Evolutionary conservation across 495 filamentous ascomycete species (phyloP).

Genomic region (Aspergillus bridgeri): DNA sequence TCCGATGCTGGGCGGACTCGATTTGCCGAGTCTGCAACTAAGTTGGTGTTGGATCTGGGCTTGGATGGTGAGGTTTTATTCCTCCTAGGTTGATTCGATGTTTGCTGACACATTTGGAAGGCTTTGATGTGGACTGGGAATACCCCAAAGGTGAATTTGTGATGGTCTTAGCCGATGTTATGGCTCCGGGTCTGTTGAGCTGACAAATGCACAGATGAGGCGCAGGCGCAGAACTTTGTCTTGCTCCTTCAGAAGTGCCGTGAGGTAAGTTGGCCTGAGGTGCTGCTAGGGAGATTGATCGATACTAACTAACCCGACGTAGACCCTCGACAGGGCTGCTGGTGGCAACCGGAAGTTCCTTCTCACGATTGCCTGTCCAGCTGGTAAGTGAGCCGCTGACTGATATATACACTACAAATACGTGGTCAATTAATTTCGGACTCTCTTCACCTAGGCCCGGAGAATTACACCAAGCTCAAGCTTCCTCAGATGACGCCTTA

Average conservation of each 20-base stretch:
- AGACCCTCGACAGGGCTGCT: slow-evolving; percentile 62
- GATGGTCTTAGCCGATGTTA: neutral
- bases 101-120: slow-evolving; percentile 23
- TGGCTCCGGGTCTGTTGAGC: neutral
- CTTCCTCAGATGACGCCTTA: slow-evolving; percentile 66
- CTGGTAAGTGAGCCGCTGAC: slow-evolving; percentile 21
- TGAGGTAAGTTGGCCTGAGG: slow-evolving; percentile 29
- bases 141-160: slow-evolving; percentile 38
- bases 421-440: neutral
- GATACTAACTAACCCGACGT: slow-evolving; percentile 12
- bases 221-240: slow-evolving; percentile 67
- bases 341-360: slow-evolving; percentile 57
- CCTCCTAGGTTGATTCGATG: neutral
- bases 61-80: slow-evolving; percentile 46
- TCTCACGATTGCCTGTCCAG: slow-evolving; percentile 71
- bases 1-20: slow-evolving; percentile 61
- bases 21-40: slow-evolving; percentile 71
- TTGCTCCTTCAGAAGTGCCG: slow-evolving; percentile 65
- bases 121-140: slow-evolving; percentile 66
- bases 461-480: slow-evolving; percentile 66
- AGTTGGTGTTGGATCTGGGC: slow-evolving; percentile 63
- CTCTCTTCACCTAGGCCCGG: slow-evolving; percentile 29
- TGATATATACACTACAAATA: neutral
- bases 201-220: slow-evolving; percentile 33
- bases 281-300: neutral